phyloP scores from a whole-genome alignment of 2,329 filamentous ascomycete genomes.

The Penicillium polonicum region DNA sequence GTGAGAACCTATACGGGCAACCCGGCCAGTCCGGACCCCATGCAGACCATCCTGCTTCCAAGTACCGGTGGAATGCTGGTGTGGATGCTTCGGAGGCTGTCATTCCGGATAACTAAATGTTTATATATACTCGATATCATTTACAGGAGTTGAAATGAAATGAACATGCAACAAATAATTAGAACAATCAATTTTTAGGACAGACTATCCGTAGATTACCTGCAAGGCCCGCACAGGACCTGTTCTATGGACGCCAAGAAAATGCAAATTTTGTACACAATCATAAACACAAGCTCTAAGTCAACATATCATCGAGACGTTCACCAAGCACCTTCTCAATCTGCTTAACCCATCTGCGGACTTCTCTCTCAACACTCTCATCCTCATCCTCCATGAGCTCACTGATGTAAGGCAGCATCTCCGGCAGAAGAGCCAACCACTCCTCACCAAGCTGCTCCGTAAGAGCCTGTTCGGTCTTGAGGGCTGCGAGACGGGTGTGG shows the following conservation, averaged over 20 bases:
- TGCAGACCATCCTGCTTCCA: slow-evolving; percentile 38
- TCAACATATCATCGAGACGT: slow-evolving; percentile 87
- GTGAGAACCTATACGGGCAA: slow-evolving; percentile 40
- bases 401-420: slow-evolving; percentile 95
- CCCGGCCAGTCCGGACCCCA: slow-evolving; percentile 36
- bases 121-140: background rate
- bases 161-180: background rate
- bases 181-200: slow-evolving; percentile 8
- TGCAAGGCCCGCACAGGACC: slow-evolving; percentile 1
- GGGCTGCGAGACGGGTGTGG: slow-evolving; percentile 73
- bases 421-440: slow-evolving; percentile 84
- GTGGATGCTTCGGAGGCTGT: slow-evolving; percentile 32
- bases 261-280: slow-evolving; percentile 28
- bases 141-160: background rate
- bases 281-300: slow-evolving; percentile 50
- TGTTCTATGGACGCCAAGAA: slow-evolving; percentile 19
- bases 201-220: slow-evolving; percentile 10
- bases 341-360: slow-evolving; percentile 81
- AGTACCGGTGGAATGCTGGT: slow-evolving; percentile 40
- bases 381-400: slow-evolving; percentile 97
- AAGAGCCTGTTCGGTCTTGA: slow-evolving; percentile 76
- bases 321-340: slow-evolving; percentile 90
- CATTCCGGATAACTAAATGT: slow-evolving; percentile 26
- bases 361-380: slow-evolving; percentile 86
- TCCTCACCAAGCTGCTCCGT: slow-evolving; percentile 84